Evolutionary conservation across 2,329 filamentous ascomycete genomes (phyloP).

Genomic region (Penicillium concentricum): DNA sequence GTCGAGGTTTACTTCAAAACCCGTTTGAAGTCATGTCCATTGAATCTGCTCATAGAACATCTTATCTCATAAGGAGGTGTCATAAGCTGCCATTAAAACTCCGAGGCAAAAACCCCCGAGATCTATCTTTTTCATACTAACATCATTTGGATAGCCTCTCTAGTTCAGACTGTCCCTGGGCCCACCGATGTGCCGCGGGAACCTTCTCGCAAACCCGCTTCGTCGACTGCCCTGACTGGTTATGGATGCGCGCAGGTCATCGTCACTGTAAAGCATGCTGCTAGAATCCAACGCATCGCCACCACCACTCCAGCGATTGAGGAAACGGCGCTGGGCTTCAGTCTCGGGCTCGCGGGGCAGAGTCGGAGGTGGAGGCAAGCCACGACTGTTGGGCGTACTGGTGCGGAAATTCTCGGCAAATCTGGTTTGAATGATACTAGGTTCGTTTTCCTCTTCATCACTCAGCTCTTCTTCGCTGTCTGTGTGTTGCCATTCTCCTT

Average conservation of each 20-base stretch:
- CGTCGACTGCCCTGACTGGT: slow-evolving; percentile 31
- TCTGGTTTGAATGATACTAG: slow-evolving; percentile 24
- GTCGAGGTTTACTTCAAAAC: background rate
- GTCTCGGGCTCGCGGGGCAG: slow-evolving; percentile 32
- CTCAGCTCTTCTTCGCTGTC: slow-evolving; percentile 67
- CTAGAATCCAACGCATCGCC: slow-evolving; percentile 36
- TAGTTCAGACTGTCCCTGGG: slow-evolving; percentile 55
- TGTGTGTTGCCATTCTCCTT: slow-evolving; percentile 70
- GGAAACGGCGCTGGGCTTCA: slow-evolving; percentile 40
- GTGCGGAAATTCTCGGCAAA: slow-evolving; percentile 32
- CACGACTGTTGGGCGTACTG: slow-evolving; percentile 35
- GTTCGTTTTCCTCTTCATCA: slow-evolving; percentile 40
- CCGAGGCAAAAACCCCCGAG: background rate
- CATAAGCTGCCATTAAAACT: background rate
- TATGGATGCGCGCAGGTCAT: slow-evolving; percentile 33
- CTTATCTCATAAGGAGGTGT: background rate
- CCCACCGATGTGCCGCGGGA: slow-evolving; percentile 40
- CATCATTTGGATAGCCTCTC: background rate
- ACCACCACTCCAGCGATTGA: slow-evolving; percentile 40
- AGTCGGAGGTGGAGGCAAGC: slow-evolving; percentile 31
- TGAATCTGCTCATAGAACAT: background rate
- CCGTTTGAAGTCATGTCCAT: background rate
- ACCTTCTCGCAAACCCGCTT: slow-evolving; percentile 36
- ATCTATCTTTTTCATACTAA: background rate
- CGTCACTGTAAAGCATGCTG: slow-evolving; percentile 33